Conservation (phyloP, 2,329 filamentous ascomycete species). For the Beauveria sp. region DNA sequence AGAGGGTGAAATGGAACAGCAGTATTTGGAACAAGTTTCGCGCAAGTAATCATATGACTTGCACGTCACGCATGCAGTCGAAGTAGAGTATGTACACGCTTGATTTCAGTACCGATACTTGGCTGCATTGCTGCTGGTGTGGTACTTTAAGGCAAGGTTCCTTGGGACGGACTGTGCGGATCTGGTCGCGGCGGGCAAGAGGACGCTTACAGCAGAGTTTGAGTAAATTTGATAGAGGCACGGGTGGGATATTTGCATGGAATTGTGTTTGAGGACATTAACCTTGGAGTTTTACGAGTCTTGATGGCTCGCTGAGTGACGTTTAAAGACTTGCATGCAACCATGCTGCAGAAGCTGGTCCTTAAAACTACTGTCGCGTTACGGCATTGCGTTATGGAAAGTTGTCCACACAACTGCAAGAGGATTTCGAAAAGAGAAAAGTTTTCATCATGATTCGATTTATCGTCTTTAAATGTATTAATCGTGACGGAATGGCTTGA, state of each 20-base stretch:
- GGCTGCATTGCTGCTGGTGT: conserved; percentile 25
- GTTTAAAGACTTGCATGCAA: not conserved
- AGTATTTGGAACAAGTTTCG: too few species aligned
- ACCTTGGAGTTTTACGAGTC: not conserved
- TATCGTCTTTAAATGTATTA: too few species aligned
- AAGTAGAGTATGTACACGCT: not conserved
- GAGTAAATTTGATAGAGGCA: conserved; percentile 14
- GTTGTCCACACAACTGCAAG: too few species aligned
- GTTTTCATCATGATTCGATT: too few species aligned
- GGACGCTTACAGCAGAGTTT: conserved; percentile 22
- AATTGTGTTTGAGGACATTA: not conserved
- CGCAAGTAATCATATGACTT: not conserved
- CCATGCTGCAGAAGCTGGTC: too few species aligned
- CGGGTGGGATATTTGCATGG: not conserved
- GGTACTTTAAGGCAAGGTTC: conserved; percentile 30
- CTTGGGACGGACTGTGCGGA: conserved; percentile 26
- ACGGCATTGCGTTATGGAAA: too few species aligned
- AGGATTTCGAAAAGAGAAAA: too few species aligned
- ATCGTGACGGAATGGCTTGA: too few species aligned
- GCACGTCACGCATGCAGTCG: not conserved
- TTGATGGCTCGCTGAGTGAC: not conserved
- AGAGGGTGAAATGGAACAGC: too few species aligned
- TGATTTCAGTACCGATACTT: too few species aligned
- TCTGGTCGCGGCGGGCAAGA: conserved; percentile 26
- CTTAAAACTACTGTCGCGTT: too few species aligned